Percentiles rank a stretch among this genome's conserved stretches.
These are phyloP conservation scores for Rhizophagus clarus DNA, from an alignment of 192 early-diverging fungal species.

Conservation along the genomic window DNA sequence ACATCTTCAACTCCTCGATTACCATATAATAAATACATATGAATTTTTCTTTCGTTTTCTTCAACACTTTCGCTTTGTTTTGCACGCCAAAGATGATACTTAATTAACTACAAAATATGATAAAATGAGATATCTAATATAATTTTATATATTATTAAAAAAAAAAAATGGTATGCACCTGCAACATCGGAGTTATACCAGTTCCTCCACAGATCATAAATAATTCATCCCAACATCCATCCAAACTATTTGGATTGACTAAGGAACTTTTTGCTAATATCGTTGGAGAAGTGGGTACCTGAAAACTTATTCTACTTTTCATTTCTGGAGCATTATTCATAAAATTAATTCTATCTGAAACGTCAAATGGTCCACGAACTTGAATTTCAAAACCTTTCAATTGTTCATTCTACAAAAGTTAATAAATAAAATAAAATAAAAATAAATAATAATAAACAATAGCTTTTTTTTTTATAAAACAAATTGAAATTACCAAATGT, in stretches of 20 bases:
- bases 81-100: not conserved
- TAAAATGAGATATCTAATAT: not conserved
- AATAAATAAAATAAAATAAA: too few relatives aligned
- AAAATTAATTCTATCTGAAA: not conserved
- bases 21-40: constrained; percentile 13
- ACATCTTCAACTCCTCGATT: constrained; percentile 3
- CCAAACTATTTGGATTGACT: constrained; percentile 26
- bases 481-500: constrained; percentile 11
- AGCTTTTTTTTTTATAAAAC: not conserved
- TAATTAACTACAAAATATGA: constrained; percentile 7
- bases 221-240: constrained; percentile 29
- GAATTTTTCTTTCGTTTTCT: not conserved
- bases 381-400: constrained; percentile 26
- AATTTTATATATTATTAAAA: not conserved
- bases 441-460: not conserved
- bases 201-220: constrained; percentile 34
- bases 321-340: not conserved
- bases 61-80: not conserved
- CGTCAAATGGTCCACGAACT: constrained; percentile 30
- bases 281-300: not conserved
- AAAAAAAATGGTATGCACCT: not conserved
- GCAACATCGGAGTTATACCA: constrained; percentile 25
- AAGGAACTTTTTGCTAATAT: not conserved
- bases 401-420: not conserved
- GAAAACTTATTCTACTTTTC: not conserved